A percentile compares a stretch with the other conserved stretches of the same genome.
phyloP scores from a whole-genome alignment of 2,329 filamentous ascomycete species.

The Fusarium keratoplasticum region DNA sequence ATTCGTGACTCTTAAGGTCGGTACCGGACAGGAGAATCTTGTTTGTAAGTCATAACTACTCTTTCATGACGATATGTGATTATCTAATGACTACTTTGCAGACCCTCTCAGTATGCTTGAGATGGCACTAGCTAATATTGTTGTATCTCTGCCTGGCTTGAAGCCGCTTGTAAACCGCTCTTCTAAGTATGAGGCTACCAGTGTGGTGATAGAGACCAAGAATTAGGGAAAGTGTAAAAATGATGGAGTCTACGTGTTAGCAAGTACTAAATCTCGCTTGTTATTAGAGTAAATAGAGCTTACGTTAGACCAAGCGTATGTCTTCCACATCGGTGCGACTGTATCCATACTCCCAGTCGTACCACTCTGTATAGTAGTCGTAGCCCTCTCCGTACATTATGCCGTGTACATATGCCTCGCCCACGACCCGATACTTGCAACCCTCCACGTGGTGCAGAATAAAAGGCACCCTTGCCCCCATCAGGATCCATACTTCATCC shows the following conservation, averaged over 20 bases:
- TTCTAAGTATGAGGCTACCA: conserved; percentile 5
- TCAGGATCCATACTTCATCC: background rate
- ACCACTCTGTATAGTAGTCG: background rate
- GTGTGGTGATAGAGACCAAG: conserved; percentile 16
- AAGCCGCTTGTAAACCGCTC: conserved; percentile 30
- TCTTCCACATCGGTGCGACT: background rate
- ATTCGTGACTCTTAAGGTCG: conserved; percentile 31
- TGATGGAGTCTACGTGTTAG: background rate
- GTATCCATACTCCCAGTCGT: background rate
- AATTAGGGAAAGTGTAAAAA: conserved; percentile 13
- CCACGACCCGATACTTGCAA: background rate
- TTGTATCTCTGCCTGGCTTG: conserved; percentile 36
- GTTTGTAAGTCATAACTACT: conserved; percentile 25
- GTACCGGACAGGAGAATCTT: conserved; percentile 37
- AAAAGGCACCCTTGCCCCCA: background rate
- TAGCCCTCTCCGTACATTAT: conserved; percentile 4
- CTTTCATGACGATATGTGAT: accelerated
- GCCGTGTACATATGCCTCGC: conserved; percentile 9
- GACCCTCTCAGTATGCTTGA: conserved; percentile 41
- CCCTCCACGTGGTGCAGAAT: background rate
- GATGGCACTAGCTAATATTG: conserved; percentile 30
- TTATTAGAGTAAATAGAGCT: background rate
- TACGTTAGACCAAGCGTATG: background rate
- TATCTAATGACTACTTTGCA: background rate
- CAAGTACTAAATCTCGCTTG: background rate